Evolutionary conservation across 495 filamentous ascomycete genomes (phyloP).

Genomic region (Podospora pseudocomata): DNA sequence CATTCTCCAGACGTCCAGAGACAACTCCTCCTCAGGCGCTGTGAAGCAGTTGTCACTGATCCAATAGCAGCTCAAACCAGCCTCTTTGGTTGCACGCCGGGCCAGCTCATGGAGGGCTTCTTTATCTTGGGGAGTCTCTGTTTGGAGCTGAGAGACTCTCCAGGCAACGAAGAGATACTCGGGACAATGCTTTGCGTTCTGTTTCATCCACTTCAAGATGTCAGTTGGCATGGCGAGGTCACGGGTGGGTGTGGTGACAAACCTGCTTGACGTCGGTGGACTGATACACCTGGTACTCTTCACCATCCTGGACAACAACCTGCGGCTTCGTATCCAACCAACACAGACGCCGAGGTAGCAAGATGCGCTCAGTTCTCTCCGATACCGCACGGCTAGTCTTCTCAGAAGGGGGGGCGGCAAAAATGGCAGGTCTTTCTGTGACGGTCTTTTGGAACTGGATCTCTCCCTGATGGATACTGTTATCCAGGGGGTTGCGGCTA

Average conservation of each 20-base stretch:
- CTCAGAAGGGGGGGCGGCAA: not conserved
- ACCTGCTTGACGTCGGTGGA: not conserved
- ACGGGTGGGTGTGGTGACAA: not conserved
- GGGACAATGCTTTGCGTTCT: not conserved
- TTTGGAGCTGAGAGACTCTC: not conserved
- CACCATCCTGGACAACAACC: not conserved
- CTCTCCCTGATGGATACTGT: not conserved
- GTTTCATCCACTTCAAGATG: not conserved
- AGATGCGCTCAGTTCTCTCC: not conserved
- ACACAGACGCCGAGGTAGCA: not conserved
- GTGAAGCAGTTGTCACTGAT: not conserved
- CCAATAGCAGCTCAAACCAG: not conserved
- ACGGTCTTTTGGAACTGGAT: not conserved
- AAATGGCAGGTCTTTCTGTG: not conserved
- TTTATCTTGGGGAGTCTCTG: not conserved
- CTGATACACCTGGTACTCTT: not conserved
- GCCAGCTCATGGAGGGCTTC: not conserved
- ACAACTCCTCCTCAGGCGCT: not conserved
- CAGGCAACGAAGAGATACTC: slow-evolving; percentile 5
- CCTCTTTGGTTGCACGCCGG: not conserved
- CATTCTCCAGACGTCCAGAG: slow-evolving; percentile 1
- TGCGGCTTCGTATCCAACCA: not conserved
- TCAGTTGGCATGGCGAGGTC: not conserved
- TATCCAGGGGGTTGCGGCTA: not conserved
- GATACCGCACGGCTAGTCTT: not conserved